Evolutionary conservation across 1,139 yeast species (phyloP).

Genomic region (Pichiaceae sp.): DNA sequence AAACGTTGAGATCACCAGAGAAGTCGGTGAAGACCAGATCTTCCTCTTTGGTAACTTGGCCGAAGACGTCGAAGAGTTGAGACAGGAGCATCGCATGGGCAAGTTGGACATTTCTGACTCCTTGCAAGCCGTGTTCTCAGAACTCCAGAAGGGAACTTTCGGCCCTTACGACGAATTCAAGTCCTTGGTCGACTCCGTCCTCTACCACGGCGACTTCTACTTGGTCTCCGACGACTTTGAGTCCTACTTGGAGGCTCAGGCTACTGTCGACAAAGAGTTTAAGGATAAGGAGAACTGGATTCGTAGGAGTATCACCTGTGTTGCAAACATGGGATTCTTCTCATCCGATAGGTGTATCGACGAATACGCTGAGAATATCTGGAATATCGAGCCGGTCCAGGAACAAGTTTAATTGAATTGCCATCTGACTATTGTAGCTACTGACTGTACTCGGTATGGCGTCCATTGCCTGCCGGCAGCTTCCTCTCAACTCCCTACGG

Average conservation of each 20-base stretch:
- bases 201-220: conserved; percentile 74
- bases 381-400: conserved; percentile 76
- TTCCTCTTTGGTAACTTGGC: conserved; percentile 87
- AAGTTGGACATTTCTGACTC: conserved; percentile 44
- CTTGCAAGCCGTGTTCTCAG: conserved; percentile 54
- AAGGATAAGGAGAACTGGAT: conserved; percentile 63
- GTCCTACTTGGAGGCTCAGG: conserved; percentile 75
- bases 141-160: conserved; percentile 62
- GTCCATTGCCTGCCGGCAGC: too few relatives aligned
- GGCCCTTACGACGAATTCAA: conserved; percentile 65
- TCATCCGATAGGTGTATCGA: conserved; percentile 85
- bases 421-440: not conserved
- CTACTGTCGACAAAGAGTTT: conserved; percentile 64
- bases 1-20: conserved; percentile 89
- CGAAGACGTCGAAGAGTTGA: conserved; percentile 79
- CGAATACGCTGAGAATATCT: conserved; percentile 87
- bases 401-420: conserved; percentile 18
- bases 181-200: conserved; percentile 61
- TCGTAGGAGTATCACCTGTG: conserved; percentile 66
- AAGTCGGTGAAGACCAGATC: conserved; percentile 84
- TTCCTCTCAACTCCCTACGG: too few relatives aligned
- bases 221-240: conserved; percentile 86
- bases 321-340: conserved; percentile 93
- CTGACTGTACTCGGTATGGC: too few relatives aligned
- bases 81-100: conserved; percentile 65